A percentile compares a stretch with the other conserved stretches of the same genome.
Conservation (phyloP, 108 stramenopile genomes). For the Cyclostephanos tholiformis region DNA sequence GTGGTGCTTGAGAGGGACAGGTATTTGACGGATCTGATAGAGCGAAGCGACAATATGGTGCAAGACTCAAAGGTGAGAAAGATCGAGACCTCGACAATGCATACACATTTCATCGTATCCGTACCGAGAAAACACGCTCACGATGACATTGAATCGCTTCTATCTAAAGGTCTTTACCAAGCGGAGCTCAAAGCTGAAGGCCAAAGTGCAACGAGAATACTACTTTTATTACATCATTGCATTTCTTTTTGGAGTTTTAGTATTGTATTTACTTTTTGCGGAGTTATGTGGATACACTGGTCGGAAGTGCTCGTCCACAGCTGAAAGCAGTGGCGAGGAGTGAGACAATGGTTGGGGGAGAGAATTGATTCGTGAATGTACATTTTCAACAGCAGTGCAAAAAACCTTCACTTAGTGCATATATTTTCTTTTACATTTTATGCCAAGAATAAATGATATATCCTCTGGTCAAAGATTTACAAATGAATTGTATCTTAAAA, state of each 20-base stretch:
- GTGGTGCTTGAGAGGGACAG: slow-evolving; percentile 64
- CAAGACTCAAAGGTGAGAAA: slow-evolving; percentile 54
- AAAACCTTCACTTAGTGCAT: background rate
- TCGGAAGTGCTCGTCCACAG: background rate
- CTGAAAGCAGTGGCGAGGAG: background rate
- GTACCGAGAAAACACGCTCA: background rate
- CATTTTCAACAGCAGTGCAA: background rate
- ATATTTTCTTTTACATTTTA: background rate
- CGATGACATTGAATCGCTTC: background rate
- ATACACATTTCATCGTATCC: no score
- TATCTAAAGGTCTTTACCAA: slow-evolving; percentile 44
- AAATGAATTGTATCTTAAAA: background rate
- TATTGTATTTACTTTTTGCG: slow-evolving; percentile 14
- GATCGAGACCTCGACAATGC: background rate
- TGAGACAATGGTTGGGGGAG: background rate
- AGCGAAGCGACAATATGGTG: slow-evolving; percentile 57
- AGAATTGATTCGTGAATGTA: background rate
- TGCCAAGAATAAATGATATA: background rate
- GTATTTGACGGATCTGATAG: slow-evolving; percentile 53
- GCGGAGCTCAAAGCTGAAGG: slow-evolving; percentile 18
- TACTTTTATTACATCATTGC: slow-evolving; percentile 4
- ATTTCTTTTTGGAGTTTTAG: slow-evolving; percentile 16
- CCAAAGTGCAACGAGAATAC: slow-evolving; percentile 9
- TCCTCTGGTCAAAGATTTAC: no score
- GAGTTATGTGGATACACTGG: slow-evolving; percentile 7